Base-by-base conservation (phyloP, 495 filamentous ascomycete species). In the Podospora anserina region DNA sequence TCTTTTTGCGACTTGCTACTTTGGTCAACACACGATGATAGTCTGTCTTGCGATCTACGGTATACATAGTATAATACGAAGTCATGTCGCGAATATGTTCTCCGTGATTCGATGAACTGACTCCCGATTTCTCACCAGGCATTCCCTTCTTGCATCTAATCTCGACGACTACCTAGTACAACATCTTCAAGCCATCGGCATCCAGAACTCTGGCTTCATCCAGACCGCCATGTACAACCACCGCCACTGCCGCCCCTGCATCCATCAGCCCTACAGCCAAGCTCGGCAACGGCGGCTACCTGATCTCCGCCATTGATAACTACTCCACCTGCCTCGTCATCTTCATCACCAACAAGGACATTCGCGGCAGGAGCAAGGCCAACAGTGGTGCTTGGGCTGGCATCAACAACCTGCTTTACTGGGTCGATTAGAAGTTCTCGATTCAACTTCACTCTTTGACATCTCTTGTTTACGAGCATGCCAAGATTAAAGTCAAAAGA, bases 201-300 rank as follows among this genome's bases (percentile, higher is more conserved):
- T 60, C 18, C 20, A 60, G 23, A 60, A 60, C 58, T 60, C 58
- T 3, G 58, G 58, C 18, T 60, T 60, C n/a, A 60, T 60, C 58
- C 13, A 20, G 18, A 5, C 58, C 23, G 58, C 20, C 11, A 60
- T 60, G 18, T 30, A 27, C n/a, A 26, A 0, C 23, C 58, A 60
- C 23, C 23, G n/a, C 23, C 5, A 30, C 27, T 26, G 13, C 58
- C n/a, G n/a, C 16, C 11, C 58, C 58, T 11, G 11, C 58, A 13
- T 4, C 20, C 11, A 26, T n/a, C 11, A 13, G 20, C 11, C 58
- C 58, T n/a, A 27, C 18, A n/a, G 58, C 13, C 11, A 27, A 23
- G 16, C n/a, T 15, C 23, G 13, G 18, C 23, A 19, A 19, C 2
- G 58, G 58, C n/a, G 58, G 58, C 18, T 60, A 19, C 26, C 58